Evolutionary conservation across 768 basidiomycete species (phyloP), one percentile per base, ranked within the genome.

Genomic region (Sporobolomyces pararoseus): DNA sequence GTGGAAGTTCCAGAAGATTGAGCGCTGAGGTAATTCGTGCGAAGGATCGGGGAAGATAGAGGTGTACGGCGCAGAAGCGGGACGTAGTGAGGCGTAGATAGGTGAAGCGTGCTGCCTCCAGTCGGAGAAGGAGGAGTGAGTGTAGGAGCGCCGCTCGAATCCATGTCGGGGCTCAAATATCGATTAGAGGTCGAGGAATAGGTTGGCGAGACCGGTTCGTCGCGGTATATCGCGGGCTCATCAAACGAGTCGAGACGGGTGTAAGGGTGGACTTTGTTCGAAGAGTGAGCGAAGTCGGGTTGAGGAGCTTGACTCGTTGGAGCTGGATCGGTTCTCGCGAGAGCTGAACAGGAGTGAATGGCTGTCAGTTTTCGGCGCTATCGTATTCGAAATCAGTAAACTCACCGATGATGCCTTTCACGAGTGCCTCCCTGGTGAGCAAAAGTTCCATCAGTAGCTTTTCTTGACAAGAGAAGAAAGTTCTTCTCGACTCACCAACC

Each of bases 401-500:
- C 65, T 0, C 7, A 66, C 66, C 66, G 39, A 66, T 66, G 31
- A 61, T 35, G 6, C 66, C 66, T 21, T 61, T 61, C 31, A 66
- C 66, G 16, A 52, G 42, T 0, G 66, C 66, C 31, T 66, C 66
- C 65, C 34, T 51, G 57, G 7, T 1, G 7, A 44, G 3, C 3
- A 27, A 34, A 12, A 3, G 35, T n/a, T 25, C 32, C 6, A 27
- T 7, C 1, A 7, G 23, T 13, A 12, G 21, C 12, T 6, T 14
- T 21, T 13, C n/a, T n/a, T n/a, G n/a, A n/a, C n/a, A n/a, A n/a
- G n/a, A n/a, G n/a, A n/a, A n/a, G n/a, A n/a, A n/a, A n/a, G n/a
- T n/a, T n/a, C n/a, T n/a, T n/a, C n/a, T n/a, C n/a, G n/a, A n/a
- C 60, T 46, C 31, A 67, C 66, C 68, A 69, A 14, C 55, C 55